Conservation (phyloP, 768 basidiomycete species). For the Boletus patriciae region DNA sequence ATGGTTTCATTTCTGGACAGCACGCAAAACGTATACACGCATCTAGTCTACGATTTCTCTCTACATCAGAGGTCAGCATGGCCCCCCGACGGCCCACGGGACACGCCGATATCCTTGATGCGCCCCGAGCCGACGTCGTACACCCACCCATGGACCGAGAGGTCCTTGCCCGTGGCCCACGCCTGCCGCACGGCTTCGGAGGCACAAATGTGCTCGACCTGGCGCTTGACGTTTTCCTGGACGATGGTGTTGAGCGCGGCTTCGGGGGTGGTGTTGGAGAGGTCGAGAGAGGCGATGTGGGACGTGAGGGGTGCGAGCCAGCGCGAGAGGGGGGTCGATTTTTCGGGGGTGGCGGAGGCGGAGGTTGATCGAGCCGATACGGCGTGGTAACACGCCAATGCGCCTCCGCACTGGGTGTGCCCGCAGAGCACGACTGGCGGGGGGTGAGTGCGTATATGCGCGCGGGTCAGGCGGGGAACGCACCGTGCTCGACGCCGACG, state of each 20-base stretch:
- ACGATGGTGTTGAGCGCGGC: conserved; percentile 50
- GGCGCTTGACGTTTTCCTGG: conserved; percentile 58
- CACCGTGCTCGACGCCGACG: conserved; percentile 78
- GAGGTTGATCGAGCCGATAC: conserved; percentile 6
- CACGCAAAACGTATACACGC: not conserved
- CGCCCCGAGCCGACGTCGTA: conserved; percentile 62
- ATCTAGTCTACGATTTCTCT: not conserved
- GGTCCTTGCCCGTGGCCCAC: conserved; percentile 41
- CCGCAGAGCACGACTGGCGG: conserved; percentile 74
- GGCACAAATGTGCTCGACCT: conserved; percentile 52
- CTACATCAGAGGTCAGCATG: too few relatives aligned
- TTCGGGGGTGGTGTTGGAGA: conserved; percentile 36
- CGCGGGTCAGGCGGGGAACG: conserved; percentile 25
- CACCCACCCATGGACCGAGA: conserved; percentile 73
- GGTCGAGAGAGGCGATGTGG: conserved; percentile 44
- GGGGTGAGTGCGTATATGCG: not conserved
- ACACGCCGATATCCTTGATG: conserved; percentile 58
- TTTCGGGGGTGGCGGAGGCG: not conserved
- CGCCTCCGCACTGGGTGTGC: conserved; percentile 83
- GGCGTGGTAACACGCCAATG: conserved; percentile 52
- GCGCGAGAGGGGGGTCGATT: conserved; percentile 47
- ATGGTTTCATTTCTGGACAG: conserved; percentile 17
- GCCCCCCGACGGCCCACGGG: conserved; percentile 20
- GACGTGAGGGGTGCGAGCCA: conserved; percentile 72
- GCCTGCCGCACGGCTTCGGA: conserved; percentile 46